Evolutionary conservation across 441 rosid species (phyloP).

Genomic region (Dalechampia spathulata): DNA sequence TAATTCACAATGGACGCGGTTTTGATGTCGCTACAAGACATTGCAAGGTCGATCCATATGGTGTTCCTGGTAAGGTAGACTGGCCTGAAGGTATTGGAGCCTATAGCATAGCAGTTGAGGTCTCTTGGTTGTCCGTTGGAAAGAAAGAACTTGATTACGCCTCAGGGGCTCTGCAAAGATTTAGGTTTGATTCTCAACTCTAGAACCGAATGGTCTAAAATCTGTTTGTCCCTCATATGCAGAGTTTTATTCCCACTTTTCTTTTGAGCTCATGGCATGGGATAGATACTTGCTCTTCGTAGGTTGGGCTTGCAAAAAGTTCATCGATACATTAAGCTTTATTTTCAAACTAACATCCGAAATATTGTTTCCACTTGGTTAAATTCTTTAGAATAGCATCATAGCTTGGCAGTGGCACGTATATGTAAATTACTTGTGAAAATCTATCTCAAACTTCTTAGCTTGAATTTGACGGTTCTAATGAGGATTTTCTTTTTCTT

Average conservation of each 20-base stretch:
- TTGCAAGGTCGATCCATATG: slow-evolving; percentile 37
- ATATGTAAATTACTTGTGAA: too few species aligned
- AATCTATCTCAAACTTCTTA: background rate
- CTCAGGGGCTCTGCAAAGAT: slow-evolving; percentile 58
- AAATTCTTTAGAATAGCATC: too few species aligned
- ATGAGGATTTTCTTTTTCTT: too few species aligned
- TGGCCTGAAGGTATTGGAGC: slow-evolving; percentile 40
- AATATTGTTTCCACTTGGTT: background rate
- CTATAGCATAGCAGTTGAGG: slow-evolving; percentile 49
- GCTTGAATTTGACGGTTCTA: slow-evolving; percentile 2
- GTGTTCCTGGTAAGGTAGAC: slow-evolving; percentile 36
- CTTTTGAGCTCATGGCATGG: background rate
- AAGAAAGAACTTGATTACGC: slow-evolving; percentile 62
- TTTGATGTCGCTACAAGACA: slow-evolving; percentile 21
- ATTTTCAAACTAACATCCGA: background rate
- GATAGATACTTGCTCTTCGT: background rate
- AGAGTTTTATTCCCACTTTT: background rate
- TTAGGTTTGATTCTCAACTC: slow-evolving; percentile 31
- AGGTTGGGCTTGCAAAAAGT: background rate
- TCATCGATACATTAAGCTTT: background rate
- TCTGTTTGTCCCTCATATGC: background rate
- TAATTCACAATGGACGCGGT: slow-evolving; percentile 20
- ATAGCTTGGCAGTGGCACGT: too few species aligned
- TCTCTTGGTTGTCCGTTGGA: slow-evolving; percentile 57
- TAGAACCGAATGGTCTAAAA: background rate